These are phyloP conservation scores for Phallus indusiatus DNA, from an alignment of 768 basidiomycete genomes.

Conservation along the genomic window DNA sequence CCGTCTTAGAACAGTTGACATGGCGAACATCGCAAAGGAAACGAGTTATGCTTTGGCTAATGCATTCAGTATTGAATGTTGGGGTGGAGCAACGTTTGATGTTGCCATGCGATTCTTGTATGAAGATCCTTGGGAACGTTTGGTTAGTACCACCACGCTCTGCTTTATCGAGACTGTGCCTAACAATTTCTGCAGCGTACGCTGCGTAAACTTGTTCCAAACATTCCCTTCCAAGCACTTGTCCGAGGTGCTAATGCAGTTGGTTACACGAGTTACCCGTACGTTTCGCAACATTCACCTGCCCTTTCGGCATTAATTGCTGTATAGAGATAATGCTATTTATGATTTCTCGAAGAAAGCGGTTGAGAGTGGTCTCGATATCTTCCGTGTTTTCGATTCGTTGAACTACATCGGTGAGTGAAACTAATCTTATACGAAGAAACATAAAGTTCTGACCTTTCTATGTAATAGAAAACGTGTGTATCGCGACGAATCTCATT, in stretches of 20 bases:
- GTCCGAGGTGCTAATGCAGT: conserved; percentile 99
- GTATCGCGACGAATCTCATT: conserved; percentile 16
- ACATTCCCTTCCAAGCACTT: conserved; percentile 96
- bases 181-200: conserved; percentile 46
- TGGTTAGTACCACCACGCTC: conserved; percentile 39
- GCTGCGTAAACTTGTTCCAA: conserved; percentile 91
- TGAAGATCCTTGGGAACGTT: conserved; percentile 98
- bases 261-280: conserved; percentile 98
- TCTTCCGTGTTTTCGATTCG: conserved; percentile 99
- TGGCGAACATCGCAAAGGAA: conserved; percentile 97
- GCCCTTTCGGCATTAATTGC: conserved; percentile 10
- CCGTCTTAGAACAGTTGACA: conserved; percentile 89
- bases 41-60: conserved; percentile 92
- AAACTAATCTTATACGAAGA: background rate
- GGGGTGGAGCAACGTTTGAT: conserved; percentile 99
- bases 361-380: conserved; percentile 94
- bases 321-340: conserved; percentile 84
- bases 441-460: background rate
- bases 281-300: conserved; percentile 21
- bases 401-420: conserved; percentile 91
- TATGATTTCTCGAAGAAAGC: conserved; percentile 99
- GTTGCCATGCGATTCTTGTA: conserved; percentile 99
- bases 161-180: background rate
- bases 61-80: conserved; percentile 95
- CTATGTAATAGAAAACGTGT: conserved; percentile 53